Conservation (phyloP, 805 yeast genomes). For the Lipomyces yamadae region DNA sequence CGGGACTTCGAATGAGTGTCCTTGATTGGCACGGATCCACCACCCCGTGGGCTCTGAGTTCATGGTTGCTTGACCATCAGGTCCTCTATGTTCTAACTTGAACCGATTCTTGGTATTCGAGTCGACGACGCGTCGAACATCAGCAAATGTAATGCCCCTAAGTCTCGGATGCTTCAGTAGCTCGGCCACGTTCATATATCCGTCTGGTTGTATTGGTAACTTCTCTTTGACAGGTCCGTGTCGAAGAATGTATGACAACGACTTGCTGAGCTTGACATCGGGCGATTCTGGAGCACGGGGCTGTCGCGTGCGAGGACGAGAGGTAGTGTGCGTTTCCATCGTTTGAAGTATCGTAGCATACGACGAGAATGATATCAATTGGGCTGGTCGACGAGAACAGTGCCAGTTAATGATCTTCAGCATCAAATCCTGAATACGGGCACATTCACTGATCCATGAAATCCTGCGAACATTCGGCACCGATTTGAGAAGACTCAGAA, state of each 20-base stretch:
- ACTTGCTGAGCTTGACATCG: constrained; percentile 58
- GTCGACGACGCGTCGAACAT: constrained; percentile 63
- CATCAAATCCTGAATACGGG: neutral
- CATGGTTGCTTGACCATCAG: constrained; percentile 16
- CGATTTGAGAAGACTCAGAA: too few relatives aligned
- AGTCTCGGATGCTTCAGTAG: constrained; percentile 63
- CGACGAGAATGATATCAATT: neutral
- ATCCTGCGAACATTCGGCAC: neutral
- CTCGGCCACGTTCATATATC: constrained; percentile 62
- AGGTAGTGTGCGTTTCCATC: neutral
- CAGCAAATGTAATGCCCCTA: constrained; percentile 62
- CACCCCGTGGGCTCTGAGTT: constrained; percentile 22
- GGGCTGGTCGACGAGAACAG: neutral
- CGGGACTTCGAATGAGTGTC: constrained; percentile 68
- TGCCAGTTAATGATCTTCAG: neutral
- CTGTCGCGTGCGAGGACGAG: neutral
- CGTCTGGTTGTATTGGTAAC: constrained; percentile 65
- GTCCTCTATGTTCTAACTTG: constrained; percentile 50
- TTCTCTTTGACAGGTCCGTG: constrained; percentile 80
- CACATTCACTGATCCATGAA: neutral
- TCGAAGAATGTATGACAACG: constrained; percentile 76
- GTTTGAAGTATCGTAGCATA: neutral
- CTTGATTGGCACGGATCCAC: constrained; percentile 87
- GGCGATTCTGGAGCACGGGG: constrained; percentile 12
- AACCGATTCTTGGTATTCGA: constrained; percentile 75